Conservation (phyloP, 371 early-diverging fungal genomes). For the Smittium mucronatum region DNA sequence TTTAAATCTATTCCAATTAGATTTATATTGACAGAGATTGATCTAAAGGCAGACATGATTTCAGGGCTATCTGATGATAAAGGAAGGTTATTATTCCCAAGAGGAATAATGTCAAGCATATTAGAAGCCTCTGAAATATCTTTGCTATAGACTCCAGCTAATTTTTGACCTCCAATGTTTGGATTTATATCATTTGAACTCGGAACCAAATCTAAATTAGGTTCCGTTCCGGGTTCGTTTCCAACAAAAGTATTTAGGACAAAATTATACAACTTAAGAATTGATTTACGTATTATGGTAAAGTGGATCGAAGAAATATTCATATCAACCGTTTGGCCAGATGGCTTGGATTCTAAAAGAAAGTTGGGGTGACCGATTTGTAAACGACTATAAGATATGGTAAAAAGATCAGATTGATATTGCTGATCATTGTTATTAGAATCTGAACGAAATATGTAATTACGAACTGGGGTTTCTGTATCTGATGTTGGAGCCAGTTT, state of each 20-base stretch:
- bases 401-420: constrained; percentile 38
- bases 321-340: constrained; percentile 70
- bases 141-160: too few relatives aligned
- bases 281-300: constrained; percentile 70
- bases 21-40: constrained; percentile 56
- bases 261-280: constrained; percentile 74
- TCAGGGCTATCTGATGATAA: not conserved
- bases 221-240: not conserved
- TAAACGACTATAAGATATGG: constrained; percentile 56
- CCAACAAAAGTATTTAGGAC: constrained; percentile 69
- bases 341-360: constrained; percentile 51
- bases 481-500: too few relatives aligned
- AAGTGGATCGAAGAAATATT: constrained; percentile 71
- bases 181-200: not conserved
- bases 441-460: constrained; percentile 30
- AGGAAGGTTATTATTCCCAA: not conserved
- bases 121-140: not conserved
- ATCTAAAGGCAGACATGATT: constrained; percentile 19
- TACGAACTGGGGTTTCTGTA: constrained; percentile 12
- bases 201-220: not conserved
- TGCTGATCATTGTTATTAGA: constrained; percentile 22
- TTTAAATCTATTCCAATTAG: constrained; percentile 70
- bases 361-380: constrained; percentile 68
- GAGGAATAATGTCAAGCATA: not conserved
- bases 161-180: not conserved